Percentiles rank a stretch among this genome's conserved stretches.
phyloP scores from a whole-genome alignment of 2,329 filamentous ascomycete genomes.

The Fusarium annulatum region DNA sequence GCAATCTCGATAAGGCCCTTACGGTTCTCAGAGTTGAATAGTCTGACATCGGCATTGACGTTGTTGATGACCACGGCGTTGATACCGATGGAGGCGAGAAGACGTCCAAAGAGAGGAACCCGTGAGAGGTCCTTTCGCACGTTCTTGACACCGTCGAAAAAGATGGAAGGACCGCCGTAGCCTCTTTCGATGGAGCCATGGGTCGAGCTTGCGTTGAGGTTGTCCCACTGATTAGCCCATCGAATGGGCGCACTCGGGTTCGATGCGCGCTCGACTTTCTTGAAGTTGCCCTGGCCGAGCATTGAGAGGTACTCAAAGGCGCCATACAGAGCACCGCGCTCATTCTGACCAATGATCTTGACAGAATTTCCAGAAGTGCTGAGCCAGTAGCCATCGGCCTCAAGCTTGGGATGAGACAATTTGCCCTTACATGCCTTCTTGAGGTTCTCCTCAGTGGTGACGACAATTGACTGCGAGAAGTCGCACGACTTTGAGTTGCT shows the following conservation, averaged over 20 bases:
- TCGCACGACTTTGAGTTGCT: slow-evolving; percentile 16
- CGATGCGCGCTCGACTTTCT: slow-evolving; percentile 57
- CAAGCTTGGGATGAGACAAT: slow-evolving; percentile 49
- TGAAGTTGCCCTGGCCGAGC: slow-evolving; percentile 67
- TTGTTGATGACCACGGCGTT: slow-evolving; percentile 78
- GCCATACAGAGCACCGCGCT: slow-evolving; percentile 75
- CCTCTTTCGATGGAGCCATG: slow-evolving; percentile 72
- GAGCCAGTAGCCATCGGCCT: slow-evolving; percentile 72
- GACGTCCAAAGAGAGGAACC: slow-evolving; percentile 70
- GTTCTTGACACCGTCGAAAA: slow-evolving; percentile 65
- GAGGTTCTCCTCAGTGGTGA: slow-evolving; percentile 18
- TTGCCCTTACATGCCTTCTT: slow-evolving; percentile 15
- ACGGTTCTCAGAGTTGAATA: slow-evolving; percentile 67
- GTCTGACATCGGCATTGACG: slow-evolving; percentile 73
- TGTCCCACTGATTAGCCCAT: slow-evolving; percentile 81
- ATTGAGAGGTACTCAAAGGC: slow-evolving; percentile 75
- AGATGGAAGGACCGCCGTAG: slow-evolving; percentile 75
- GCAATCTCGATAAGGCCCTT: slow-evolving; percentile 71
- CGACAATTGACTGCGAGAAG: slow-evolving; percentile 16
- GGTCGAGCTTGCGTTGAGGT: slow-evolving; percentile 62
- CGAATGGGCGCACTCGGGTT: slow-evolving; percentile 71
- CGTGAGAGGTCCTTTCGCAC: slow-evolving; percentile 70
- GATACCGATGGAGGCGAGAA: slow-evolving; percentile 73
- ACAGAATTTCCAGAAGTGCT: slow-evolving; percentile 58
- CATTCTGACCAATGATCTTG: slow-evolving; percentile 72